Base-by-base conservation (phyloP, 441 rosid genomes). In the Kokia cookei region DNA sequence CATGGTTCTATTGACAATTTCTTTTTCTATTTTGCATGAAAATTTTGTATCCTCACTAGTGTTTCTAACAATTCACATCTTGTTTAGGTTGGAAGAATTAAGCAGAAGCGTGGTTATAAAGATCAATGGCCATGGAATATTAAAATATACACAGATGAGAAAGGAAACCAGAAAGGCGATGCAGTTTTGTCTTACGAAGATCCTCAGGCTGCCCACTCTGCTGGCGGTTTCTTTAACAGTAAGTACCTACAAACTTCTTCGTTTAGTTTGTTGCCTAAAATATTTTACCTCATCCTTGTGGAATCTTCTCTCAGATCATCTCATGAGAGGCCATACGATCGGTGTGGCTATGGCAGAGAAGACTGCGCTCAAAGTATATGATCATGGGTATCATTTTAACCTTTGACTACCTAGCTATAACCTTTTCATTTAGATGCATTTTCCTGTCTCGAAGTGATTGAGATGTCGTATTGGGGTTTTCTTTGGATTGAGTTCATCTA, bases 71-170 rank as follows among this genome's bases (percentile, higher is more conserved):
- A 72, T 60, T 60, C 2, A 15, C n/a, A 27, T 48, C 35, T 76
- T 14, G 67, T 66, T n/a, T 84, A 96, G 99, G 97, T 96, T 80
- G 96, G 92, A 82, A 86, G 94, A 87, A 88, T 93, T 74, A 96
- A 96, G 88, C 98, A 96, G 83, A 96, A 96, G 86, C 86, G 97
- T 60, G 99, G 99, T 26, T 93, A 86, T 77, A 96, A 93, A 82
- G 98, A 93, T 85, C 97, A 96, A 72, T 93, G 98, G 99, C 98
- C 98, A 4, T 96, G 90, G 86, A 93, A 96, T 77, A 88, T 96
- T 76, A 96, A 93, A 78, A 79, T 96, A 53, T 96, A 96, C 89
- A 91, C 93, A 2, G 99, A 96, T 78, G 97, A 93, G 64, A 88
- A 85, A 68, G 98, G 99, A 65, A 93, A 92, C 80, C 80, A 85